phyloP scores from a whole-genome alignment of 164 flowering plant species.

The Piper betle region DNA sequence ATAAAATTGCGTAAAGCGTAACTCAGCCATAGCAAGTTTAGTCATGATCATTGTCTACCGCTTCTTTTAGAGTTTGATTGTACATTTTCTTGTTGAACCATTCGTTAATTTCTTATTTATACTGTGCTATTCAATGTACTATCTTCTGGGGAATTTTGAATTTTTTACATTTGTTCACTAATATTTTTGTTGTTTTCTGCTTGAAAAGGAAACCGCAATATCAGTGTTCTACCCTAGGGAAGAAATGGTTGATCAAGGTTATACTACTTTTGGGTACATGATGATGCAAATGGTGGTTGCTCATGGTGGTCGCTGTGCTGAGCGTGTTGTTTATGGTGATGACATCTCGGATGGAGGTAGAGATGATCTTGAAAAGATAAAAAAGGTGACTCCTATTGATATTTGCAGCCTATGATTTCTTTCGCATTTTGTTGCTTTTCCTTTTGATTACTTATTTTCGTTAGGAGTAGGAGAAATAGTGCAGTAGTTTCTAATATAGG shows the following conservation, averaged over 20 bases:
- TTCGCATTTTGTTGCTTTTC: neutral
- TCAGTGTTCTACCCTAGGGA: constrained; percentile 93
- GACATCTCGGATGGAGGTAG: constrained; percentile 89
- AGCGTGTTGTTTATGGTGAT: constrained; percentile 75
- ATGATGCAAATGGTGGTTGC: constrained; percentile 99
- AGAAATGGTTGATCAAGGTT: constrained; percentile 79
- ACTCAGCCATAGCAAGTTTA: too few relatives aligned
- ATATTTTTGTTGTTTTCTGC: neutral
- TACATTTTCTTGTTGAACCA: too few relatives aligned
- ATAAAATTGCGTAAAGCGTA: too few relatives aligned
- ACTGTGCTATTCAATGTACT: too few relatives aligned
- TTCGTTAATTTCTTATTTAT: too few relatives aligned
- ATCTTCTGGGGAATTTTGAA: neutral
- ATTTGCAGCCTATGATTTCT: neutral
- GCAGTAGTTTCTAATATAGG: too few relatives aligned
- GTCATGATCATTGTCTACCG: too few relatives aligned
- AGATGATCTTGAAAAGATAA: constrained; percentile 81
- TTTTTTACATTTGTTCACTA: neutral
- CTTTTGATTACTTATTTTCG: too few relatives aligned
- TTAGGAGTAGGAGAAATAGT: too few relatives aligned
- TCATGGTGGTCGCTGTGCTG: constrained; percentile 98
- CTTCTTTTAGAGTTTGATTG: too few relatives aligned
- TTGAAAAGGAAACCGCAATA: constrained; percentile 78
- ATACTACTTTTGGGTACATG: constrained; percentile 93
- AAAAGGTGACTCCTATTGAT: constrained; percentile 51